Conservation (phyloP, 2,329 filamentous ascomycete genomes). For the Pyrenophora seminiperda region DNA sequence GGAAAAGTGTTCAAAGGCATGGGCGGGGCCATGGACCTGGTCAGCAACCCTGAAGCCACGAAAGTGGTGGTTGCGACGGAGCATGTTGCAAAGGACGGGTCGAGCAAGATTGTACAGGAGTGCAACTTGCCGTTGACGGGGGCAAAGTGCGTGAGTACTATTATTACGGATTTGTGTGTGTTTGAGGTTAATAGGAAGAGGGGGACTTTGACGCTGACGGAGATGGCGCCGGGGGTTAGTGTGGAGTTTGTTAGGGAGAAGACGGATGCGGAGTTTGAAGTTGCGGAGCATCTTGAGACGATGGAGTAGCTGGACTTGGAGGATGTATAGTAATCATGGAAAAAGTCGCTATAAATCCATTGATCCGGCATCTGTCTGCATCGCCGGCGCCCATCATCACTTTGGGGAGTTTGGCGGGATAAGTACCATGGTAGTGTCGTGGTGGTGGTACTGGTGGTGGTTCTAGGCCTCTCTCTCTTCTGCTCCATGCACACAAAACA, state of each 20-base stretch:
- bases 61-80: conserved; percentile 95
- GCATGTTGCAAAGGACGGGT: conserved; percentile 91
- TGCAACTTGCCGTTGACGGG: conserved; percentile 48
- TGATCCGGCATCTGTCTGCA: no score
- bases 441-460: no score
- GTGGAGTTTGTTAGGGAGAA: conserved; percentile 86
- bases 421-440: no score
- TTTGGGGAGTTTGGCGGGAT: no score
- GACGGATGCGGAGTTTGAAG: conserved; percentile 82
- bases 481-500: no score
- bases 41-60: conserved; percentile 78
- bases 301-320: conserved; percentile 57
- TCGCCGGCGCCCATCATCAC: no score
- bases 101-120: conserved; percentile 84
- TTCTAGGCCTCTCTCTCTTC: no score
- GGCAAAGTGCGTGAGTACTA: conserved; percentile 44
- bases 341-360: no score
- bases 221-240: conserved; percentile 83
- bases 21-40: conserved; percentile 89
- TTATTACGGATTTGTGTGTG: conserved; percentile 49
- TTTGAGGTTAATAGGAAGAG: conserved; percentile 70
- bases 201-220: conserved; percentile 73
- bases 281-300: conserved; percentile 77
- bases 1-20: conserved; percentile 88
- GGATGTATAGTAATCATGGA: no score